Base-by-base conservation (phyloP, 208 protist species). In the Acanthamoeba triangularis region DNA sequence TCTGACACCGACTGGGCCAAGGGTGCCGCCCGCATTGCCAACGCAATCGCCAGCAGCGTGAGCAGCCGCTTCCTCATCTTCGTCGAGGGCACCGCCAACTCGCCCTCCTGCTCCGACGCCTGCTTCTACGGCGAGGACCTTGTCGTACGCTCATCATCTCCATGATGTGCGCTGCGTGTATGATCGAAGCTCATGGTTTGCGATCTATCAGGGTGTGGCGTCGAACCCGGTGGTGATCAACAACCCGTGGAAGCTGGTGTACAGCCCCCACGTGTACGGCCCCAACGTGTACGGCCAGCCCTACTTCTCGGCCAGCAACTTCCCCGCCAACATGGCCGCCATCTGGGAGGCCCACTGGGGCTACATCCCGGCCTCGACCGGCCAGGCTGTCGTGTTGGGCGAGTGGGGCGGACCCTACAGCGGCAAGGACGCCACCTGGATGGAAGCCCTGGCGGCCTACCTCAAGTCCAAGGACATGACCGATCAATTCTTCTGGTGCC, bases 401-500 rank as follows among this genome's bases (percentile, higher is more conserved):
- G 96, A 87, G 91, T 96, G 78, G 91, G 93, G 85, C 41, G 95
- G 87, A 59, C 92, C 35, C 88, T 96, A 80, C 80, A 61, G 8
- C 10, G 52, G n/a, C 47, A 63, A 33, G n/a, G 82, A 96, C 67
- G 35, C 87, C 18, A 5, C 87, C 3, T 97, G 96, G 96, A 93
- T 96, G 69, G 91, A 96, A 35, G 35, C 35, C 6, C 94, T 97
- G 63, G 65, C 93, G 14, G 1, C 47, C 28, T 97, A 96, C 56
- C 93, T 97, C 13, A 23, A 74, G 14, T 33, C 80, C 14, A 94
- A 92, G n/a, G 59, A 67, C 11, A 82, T 61, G 13, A 96, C 96
- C 3, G 95, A 96, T 18, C 76, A 28, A 13, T 97, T 97, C 85
- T 97, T 95, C 69, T 97, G 96, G 96, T 96, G 95, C 47, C 84